Percentiles rank a stretch among this genome's conserved stretches.
These are phyloP conservation scores for Tillandsia fasciculata DNA, from an alignment of 176 grass and related monocot genomes.

Conservation along the genomic window DNA sequence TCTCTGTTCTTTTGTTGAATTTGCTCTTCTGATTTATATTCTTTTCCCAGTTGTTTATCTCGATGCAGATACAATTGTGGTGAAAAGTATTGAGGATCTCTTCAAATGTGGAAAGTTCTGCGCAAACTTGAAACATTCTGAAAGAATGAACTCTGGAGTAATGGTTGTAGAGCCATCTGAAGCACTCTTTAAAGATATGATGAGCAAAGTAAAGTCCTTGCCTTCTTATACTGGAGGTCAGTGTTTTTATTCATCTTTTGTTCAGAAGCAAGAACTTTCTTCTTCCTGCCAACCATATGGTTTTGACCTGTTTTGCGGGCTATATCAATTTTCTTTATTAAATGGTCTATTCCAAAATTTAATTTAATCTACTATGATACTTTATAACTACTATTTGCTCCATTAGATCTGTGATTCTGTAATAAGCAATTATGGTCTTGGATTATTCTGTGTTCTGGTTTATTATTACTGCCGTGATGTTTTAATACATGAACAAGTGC, in stretches of 20 bases:
- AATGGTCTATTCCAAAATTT: too few species aligned
- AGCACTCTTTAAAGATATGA: conserved; percentile 76
- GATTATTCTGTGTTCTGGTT: too few species aligned
- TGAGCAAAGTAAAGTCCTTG: conserved; percentile 56
- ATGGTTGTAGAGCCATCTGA: conserved; percentile 97
- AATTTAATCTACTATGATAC: neutral
- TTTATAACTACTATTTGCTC: neutral
- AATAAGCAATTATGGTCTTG: too few species aligned
- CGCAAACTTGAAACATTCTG: conserved; percentile 95
- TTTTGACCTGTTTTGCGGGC: neutral
- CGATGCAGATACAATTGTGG: conserved; percentile 91
- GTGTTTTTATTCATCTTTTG: conserved; percentile 7
- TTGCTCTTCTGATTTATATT: neutral
- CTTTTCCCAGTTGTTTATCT: conserved; percentile 62
- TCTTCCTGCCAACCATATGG: neutral
- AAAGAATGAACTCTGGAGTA: conserved; percentile 94
- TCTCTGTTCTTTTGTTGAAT: neutral
- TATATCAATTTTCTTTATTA: neutral
- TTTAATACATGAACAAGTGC: too few species aligned
- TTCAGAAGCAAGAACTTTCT: neutral
- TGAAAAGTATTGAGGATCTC: conserved; percentile 84
- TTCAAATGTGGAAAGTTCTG: conserved; percentile 91
- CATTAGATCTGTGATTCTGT: too few species aligned
- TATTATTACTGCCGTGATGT: too few species aligned
- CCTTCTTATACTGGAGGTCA: conserved; percentile 93